Evolutionary conservation across 2,329 filamentous ascomycete genomes (phyloP), one percentile per base, ranked within the genome.

Genomic region (Epichloe coenophiala): DNA sequence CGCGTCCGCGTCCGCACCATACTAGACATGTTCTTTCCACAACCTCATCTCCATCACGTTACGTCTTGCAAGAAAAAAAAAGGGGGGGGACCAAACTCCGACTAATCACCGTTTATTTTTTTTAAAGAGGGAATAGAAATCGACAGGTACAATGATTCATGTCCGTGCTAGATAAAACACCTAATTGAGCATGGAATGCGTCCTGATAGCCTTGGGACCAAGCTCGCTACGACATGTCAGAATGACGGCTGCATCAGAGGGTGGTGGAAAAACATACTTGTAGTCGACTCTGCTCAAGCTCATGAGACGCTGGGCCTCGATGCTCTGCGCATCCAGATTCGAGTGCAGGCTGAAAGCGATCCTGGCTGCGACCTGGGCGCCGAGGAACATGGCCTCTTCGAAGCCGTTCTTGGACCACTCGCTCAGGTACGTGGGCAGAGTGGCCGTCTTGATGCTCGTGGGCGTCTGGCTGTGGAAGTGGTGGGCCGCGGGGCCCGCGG

Each of bases 331-430:
- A 51, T 81, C 77, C 59, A 78, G 63, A 58, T 80, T 80, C 17
- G 64, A 62, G 57, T 81, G 77, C 56, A 79, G 65, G 58, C 76
- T 79, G 59, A 76, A 81, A 2, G 75, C 76, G 49, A 80, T 69
- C 19, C 77, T 66, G 2, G 86, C 88, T 1, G 86, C 88, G 35
- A 95, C 85, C 67, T 95, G 88, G 2, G 88, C 86, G 11, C 90
- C 90, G 6, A 96, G 71, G 68, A 96, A 95, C 61, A 83, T 80
- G 46, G 86, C 81, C 67, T 96, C 90, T 61, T 96, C 90, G 61
- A 78, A 77, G 51, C 78, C 74, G 56, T 82, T 79, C 68, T 86
- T 90, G 63, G 88, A 88, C 88, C 89, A 96, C 66, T 95, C 90
- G 11, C 84, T 80, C 58, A 95, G 84, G 66, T 96, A 95, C 49